Base-by-base conservation (phyloP, 2,329 filamentous ascomycete species). In the Ustulina deusta region DNA sequence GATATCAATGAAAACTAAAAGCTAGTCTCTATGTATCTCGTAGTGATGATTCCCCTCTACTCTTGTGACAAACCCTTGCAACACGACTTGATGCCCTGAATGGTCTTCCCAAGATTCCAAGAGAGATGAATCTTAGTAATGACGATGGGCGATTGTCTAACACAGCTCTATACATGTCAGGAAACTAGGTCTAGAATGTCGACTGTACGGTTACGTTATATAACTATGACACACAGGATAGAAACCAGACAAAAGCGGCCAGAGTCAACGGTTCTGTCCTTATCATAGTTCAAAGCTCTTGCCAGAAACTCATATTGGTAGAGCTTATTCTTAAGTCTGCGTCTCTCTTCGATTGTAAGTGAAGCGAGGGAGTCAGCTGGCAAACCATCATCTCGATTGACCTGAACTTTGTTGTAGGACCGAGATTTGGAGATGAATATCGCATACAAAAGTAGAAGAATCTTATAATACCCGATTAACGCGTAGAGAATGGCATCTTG, bases 281-380 rank as follows among this genome's bases (percentile, higher is more conserved):
- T 3, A 36, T 36, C 13, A 15, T 36, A 13, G 3, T 15, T 38
- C 51, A 54, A 10, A 6, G 51, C n/a, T 54, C 7, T 54, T 11
- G 46, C 46, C 11, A 60, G 1, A 7, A 65, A 51, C 13, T 65
- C 55, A 15, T 59, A 65, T n/a, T 34, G 62, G n/a, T 15, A 54
- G 29, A 65, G 46, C 7, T 36, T 27, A 25, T 22, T 44, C 62
- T 59, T 25, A 25, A 65, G 27, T 3, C 15, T 17, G n/a, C 22
- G 25, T 13, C 46, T 58, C 55, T 36, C 34, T 20, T 44, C 9
- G 17, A 5, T 9, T 6, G 62, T 57, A 4, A 63, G 36, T 5
- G 52, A n/a, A 20, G 27, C 25, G 17, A 36, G 34, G 2, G 22
- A 10, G 25, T 17, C 7, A 9, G 10, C 7, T 11, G 27, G 29